Base-by-base conservation (phyloP, 2,329 filamentous ascomycete species). In the Aspergillus felis region DNA sequence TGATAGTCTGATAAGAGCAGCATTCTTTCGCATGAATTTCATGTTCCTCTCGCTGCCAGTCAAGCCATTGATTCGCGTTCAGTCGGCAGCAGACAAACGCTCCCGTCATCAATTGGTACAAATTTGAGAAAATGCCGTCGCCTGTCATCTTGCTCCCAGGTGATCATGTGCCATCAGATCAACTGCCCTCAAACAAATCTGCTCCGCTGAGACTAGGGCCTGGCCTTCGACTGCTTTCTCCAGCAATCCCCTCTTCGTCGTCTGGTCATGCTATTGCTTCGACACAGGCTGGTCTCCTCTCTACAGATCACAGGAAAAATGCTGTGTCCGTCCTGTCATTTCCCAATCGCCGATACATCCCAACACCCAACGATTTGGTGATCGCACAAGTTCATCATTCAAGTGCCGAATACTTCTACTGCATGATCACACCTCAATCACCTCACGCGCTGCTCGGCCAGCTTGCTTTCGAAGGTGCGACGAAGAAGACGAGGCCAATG, bases 391-490 rank as follows among this genome's bases (percentile, higher is more conserved):
- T 97, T 65, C 85, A 90, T 68, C 89, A 88, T 72, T 87, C 86
- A 55, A 83, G 86, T 52, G 80, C 82, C 57, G 94, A 97, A 66
- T 83, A 84, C 71, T 97, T 90, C 81, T 87, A 89, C 74, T 92
- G 92, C 73, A 81, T 83, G 64, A 81, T 97, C 54, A 88, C 90
- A 28, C 82, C 83, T 8, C 78, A 86, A 67, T 83, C 82, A 5
- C 76, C 82, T 0, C 75, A 77, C 59, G 91, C 90, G 1, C 79
- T 90, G 20, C 85, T 97, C 1, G 91, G 90, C 0, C 90, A 96
- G 64, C 82, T 97, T 22, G 86, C 92, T n/a, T 99, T 99, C 73
- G 93, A 97, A 75, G 87, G 87, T 61, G 94, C 92, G 20, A 91
- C 89, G 48, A 94, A 92, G 75, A 97, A 97, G 78, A 96, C 91